Conservation (phyloP, 1,284 basidiomycete genomes). For the Ustilago xerochloae region DNA sequence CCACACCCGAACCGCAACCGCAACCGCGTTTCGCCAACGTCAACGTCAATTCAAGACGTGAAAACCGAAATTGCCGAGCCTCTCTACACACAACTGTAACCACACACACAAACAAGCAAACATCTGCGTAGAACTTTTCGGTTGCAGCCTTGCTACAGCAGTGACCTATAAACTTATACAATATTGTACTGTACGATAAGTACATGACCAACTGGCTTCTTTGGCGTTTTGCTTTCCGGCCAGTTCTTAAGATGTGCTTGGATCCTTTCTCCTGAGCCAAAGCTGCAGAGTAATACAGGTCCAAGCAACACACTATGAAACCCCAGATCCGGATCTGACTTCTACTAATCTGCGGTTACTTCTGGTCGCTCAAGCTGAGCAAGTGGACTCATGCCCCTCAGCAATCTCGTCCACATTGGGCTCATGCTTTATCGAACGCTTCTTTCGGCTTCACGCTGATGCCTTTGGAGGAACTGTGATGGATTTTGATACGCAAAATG, state of each 20-base stretch:
- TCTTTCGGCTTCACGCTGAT: background rate
- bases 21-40: background rate
- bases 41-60: no score
- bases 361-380: no score
- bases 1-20: background rate
- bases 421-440: no score
- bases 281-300: background rate
- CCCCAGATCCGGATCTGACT: no score
- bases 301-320: background rate
- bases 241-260: background rate
- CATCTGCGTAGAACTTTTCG: conserved; percentile 25
- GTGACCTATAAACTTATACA: no score
- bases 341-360: no score
- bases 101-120: no score
- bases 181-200: no score
- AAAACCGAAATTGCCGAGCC: conserved; percentile 5
- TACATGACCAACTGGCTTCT: background rate
- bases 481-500: background rate
- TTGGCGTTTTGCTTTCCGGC: conserved; percentile 7
- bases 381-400: no score
- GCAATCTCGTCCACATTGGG: no score
- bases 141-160: conserved; percentile 4
- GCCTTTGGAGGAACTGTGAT: background rate
- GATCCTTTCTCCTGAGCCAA: no score
- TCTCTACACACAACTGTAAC: background rate